phyloP scores from a whole-genome alignment of 2,329 filamentous ascomycete species.

The Aspergillus fijiensis region DNA sequence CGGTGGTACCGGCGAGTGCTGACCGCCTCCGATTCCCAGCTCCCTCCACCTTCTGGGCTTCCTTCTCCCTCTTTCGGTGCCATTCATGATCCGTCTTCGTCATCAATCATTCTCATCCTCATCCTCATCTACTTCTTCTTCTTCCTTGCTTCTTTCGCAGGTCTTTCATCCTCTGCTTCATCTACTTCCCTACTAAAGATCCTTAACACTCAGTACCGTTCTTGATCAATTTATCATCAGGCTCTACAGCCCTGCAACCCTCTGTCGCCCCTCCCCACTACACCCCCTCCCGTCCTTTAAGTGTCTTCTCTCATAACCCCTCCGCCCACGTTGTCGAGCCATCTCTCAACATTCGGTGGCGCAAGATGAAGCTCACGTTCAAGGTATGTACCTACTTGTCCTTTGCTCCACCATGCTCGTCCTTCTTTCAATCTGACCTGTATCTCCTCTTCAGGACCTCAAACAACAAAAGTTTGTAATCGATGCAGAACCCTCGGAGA shows the following conservation, averaged over 20 bases:
- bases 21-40: conserved; percentile 18
- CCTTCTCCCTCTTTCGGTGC: conserved; percentile 14
- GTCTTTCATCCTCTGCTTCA: background rate
- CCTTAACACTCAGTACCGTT: background rate
- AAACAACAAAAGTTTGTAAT: conserved; percentile 99
- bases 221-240: conserved; percentile 1
- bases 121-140: conserved; percentile 16
- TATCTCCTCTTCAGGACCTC: conserved; percentile 66
- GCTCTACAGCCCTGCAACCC: background rate
- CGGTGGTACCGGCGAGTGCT: background rate
- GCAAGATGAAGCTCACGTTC: conserved; percentile 69
- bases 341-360: conserved; percentile 35
- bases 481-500: conserved; percentile 89
- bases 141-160: conserved; percentile 3
- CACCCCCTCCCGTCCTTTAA: background rate
- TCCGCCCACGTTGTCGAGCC: conserved; percentile 18
- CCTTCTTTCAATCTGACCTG: background rate
- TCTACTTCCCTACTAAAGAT: background rate
- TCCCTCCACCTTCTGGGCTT: background rate
- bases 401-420: conserved; percentile 7
- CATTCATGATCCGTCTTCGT: too few relatives aligned
- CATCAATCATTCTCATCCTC: conserved; percentile 16
- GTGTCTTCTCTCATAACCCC: conserved; percentile 12
- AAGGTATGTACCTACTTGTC: conserved; percentile 50
- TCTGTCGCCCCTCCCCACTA: background rate